These are phyloP conservation scores for Botrytis deweyae DNA, from an alignment of 2,329 filamentous ascomycete species.

Conservation along the genomic window DNA sequence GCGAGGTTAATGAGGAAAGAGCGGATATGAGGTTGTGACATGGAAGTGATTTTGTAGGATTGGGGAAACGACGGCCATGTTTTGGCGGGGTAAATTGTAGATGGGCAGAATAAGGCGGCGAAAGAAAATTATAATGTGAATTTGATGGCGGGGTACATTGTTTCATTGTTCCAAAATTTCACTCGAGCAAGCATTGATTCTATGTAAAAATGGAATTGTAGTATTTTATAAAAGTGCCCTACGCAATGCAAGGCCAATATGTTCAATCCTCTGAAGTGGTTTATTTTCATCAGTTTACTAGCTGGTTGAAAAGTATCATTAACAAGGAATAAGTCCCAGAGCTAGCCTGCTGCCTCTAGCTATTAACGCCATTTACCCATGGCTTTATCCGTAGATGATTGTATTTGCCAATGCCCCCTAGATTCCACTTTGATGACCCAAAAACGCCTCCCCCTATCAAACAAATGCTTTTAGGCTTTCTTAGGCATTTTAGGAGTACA, in stretches of 20 bases:
- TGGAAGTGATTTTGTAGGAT: background rate
- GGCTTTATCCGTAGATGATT: slow-evolving; percentile 6
- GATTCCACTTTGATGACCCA: background rate
- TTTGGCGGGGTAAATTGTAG: slow-evolving; percentile 6
- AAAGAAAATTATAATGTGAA: background rate
- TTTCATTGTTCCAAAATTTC: background rate
- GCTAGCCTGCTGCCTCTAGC: background rate
- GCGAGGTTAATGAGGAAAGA: background rate
- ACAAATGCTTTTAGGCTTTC: background rate
- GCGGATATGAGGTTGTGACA: background rate
- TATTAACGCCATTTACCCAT: background rate
- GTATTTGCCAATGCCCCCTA: background rate
- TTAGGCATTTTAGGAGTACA: slow-evolving; percentile 49
- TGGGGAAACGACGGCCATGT: background rate
- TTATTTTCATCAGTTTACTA: background rate
- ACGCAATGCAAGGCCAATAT: background rate
- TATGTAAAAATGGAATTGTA: background rate
- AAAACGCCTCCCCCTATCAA: background rate
- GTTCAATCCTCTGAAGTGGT: background rate
- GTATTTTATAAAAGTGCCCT: background rate
- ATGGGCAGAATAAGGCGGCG: slow-evolving; percentile 10
- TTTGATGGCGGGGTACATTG: background rate
- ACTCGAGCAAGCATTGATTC: background rate
- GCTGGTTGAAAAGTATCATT: background rate
- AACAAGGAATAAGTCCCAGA: background rate